Conservation (phyloP, 225 moss, liverwort and hornwort genomes). For the Physcomitrium patens region DNA sequence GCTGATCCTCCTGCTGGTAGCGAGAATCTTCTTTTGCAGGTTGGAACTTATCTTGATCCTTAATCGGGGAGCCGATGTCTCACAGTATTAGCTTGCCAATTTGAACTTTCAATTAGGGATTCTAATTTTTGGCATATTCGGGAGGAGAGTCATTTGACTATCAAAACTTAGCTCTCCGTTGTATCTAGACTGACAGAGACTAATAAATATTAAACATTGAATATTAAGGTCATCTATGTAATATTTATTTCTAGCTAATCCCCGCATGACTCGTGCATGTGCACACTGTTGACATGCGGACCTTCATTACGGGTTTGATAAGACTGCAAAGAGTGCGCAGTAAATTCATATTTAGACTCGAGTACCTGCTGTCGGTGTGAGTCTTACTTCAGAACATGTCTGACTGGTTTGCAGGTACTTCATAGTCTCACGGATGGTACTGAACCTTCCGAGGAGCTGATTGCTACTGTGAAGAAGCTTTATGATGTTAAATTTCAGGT, state of each 20-base stretch:
- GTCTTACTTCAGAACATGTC: constrained; percentile 23
- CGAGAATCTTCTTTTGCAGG: constrained; percentile 90
- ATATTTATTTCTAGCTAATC: constrained; percentile 1
- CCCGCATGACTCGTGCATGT: not conserved
- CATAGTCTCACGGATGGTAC: constrained; percentile 93
- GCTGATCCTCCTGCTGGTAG: constrained; percentile 92
- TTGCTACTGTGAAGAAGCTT: constrained; percentile 86
- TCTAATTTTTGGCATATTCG: not conserved
- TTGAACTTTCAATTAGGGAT: not conserved
- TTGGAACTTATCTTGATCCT: constrained; percentile 24
- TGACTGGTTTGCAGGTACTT: constrained; percentile 71
- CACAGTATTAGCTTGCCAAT: not conserved
- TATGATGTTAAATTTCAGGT: constrained; percentile 96
- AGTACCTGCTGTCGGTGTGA: constrained; percentile 15
- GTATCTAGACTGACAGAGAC: not conserved
- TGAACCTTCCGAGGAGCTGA: constrained; percentile 84
- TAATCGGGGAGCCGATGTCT: no score
- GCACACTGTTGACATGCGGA: not conserved
- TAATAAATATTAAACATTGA: no score
- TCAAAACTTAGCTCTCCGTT: not conserved
- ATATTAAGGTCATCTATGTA: not conserved
- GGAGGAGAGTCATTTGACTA: no score
- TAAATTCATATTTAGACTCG: not conserved
- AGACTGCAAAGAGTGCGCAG: not conserved
- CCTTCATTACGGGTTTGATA: not conserved